Evolutionary conservation across 495 filamentous ascomycete genomes (phyloP), one percentile per base, ranked within the genome.

Genomic region (Gamarada debralockiae): DNA sequence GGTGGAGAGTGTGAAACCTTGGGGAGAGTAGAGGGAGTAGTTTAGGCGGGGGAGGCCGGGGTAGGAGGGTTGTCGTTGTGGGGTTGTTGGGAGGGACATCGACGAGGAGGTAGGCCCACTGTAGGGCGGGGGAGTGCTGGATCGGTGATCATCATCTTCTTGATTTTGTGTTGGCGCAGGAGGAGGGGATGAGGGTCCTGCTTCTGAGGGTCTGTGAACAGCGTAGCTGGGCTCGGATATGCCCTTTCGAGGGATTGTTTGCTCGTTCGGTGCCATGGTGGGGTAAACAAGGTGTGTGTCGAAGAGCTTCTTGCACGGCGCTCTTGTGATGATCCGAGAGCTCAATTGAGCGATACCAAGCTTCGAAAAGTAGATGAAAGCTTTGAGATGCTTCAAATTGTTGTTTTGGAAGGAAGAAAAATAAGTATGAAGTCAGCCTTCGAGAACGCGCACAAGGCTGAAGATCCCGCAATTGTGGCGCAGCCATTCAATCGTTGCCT

Each of bases 1-100:
- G 8, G 66, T 38, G 3, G 76, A 76, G 3, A 77, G 62, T 18
- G 68, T 70, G 50, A 75, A 75, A 31, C 71, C 57, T 0, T 70
- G 65, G 13, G 76, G 76, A 6, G 56, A 63, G 65, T 79, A 81
- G 24, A 75, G 71, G 15, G 67, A 64, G 61, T 77, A 80, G 53
- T 80, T 69, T 15, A 81, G 65, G 8, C 58, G 20, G 0, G 77
- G 76, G 18, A 81, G 74, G 10, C 73, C 71, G 1, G 73, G 71
- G 48, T 51, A 54, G 18, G 37, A 39, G 22, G 50, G 9, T 48
- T 53, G 57, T 18, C 50, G 27, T 53, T 22, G 43, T 9, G 43
- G 25, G 18, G 45, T 13, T 2, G 46, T 36, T 6, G 23, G 41
- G 9, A 21, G 8, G 5, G 36, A 58, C 59, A 50, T 53, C 10